phyloP scores from a whole-genome alignment of 768 basidiomycete genomes.

The Pleurotus giganteus region DNA sequence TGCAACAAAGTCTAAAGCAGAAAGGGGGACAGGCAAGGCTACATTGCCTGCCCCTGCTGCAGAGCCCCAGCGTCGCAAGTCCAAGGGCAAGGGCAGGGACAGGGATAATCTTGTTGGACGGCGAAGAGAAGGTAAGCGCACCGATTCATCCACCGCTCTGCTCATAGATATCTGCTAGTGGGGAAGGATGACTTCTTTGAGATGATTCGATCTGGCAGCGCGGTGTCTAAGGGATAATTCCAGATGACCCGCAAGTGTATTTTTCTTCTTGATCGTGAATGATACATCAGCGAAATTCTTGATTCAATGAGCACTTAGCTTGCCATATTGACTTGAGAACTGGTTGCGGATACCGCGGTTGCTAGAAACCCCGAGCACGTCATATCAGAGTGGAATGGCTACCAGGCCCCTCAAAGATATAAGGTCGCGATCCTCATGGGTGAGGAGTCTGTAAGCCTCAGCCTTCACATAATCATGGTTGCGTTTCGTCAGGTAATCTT shows the following conservation, averaged over 20 bases:
- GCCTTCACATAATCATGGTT: slow-evolving; percentile 18
- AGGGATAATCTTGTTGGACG: slow-evolving; percentile 54
- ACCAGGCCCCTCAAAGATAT: neutral
- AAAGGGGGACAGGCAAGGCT: slow-evolving; percentile 72
- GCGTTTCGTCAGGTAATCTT: slow-evolving; percentile 22
- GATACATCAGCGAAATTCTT: neutral
- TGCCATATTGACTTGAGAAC: too few relatives aligned
- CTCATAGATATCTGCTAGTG: slow-evolving; percentile 41
- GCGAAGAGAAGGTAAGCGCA: slow-evolving; percentile 54
- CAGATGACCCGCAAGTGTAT: slow-evolving; percentile 11
- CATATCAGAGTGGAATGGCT: slow-evolving; percentile 19
- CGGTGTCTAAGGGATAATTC: slow-evolving; percentile 64
- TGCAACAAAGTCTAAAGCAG: slow-evolving; percentile 56
- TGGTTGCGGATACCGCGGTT: too few relatives aligned
- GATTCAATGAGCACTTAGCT: too few relatives aligned
- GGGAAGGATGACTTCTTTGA: slow-evolving; percentile 78
- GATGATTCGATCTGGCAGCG: slow-evolving; percentile 77
- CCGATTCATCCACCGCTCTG: neutral
- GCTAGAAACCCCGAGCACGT: slow-evolving; percentile 19
- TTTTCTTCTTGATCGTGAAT: neutral
- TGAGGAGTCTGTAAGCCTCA: neutral
- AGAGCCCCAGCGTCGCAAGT: slow-evolving; percentile 45
- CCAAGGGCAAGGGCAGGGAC: slow-evolving; percentile 48
- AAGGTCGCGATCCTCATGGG: neutral
- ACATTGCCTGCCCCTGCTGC: slow-evolving; percentile 65